phyloP scores from a whole-genome alignment of 2,329 filamentous ascomycete species.

The Aspergillus novoparasiticus region DNA sequence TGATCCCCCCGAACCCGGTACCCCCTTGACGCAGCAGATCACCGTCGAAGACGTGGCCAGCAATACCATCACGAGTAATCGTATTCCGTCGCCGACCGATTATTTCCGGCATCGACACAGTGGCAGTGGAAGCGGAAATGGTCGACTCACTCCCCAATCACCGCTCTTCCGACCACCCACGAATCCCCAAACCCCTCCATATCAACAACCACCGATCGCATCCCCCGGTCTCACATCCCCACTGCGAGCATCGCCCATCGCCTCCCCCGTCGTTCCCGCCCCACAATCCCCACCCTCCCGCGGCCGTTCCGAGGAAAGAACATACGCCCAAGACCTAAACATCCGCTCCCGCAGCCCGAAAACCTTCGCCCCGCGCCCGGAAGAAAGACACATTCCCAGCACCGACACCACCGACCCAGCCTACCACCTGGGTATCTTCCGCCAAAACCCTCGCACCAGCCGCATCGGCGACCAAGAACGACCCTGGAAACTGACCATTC shows the following conservation, averaged over 20 bases:
- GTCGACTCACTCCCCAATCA: conserved; percentile 16
- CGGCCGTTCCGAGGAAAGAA: conserved; percentile 20
- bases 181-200: conserved; percentile 2
- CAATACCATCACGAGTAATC: neutral
- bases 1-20: conserved; percentile 3
- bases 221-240: neutral
- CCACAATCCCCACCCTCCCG: conserved; percentile 19
- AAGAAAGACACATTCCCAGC: conserved; percentile 25
- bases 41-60: neutral
- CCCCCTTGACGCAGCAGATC: neutral
- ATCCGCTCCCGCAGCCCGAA: conserved; percentile 41
- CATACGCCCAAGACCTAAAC: conserved; percentile 37
- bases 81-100: conserved; percentile 1
- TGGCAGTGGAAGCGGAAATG: neutral
- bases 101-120: conserved; percentile 1
- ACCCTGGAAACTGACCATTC: conserved; percentile 40
- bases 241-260: neutral
- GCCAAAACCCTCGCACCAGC: conserved; percentile 32
- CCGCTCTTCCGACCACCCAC: conserved; percentile 10
- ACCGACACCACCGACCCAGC: conserved; percentile 28
- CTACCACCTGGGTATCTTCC: conserved; percentile 37
- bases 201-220: conserved; percentile 1
- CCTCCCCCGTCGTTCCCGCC: conserved; percentile 13
- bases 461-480: conserved; percentile 39
- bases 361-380: conserved; percentile 27